These are phyloP conservation scores for Scenedesmus sp. DNA, from an alignment of 163 green algal genomes.

Conservation along the genomic window DNA sequence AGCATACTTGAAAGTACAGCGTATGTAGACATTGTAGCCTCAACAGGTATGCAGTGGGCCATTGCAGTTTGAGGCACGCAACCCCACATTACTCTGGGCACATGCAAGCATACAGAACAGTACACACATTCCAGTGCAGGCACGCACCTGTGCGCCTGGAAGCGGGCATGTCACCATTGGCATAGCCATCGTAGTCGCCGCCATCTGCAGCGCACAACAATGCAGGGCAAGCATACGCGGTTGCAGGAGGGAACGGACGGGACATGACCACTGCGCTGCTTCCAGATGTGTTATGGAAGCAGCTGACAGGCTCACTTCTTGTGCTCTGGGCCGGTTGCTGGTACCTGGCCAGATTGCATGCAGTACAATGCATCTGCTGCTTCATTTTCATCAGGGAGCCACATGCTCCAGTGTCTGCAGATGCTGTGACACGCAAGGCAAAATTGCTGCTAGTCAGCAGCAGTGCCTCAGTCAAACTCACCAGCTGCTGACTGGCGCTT, in stretches of 20 bases:
- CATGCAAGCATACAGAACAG: neutral
- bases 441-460: neutral
- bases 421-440: neutral
- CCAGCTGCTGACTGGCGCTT: neutral
- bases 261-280: no score
- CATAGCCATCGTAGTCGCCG: conserved; percentile 35
- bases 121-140: neutral
- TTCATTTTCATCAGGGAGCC: neutral
- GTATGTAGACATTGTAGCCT: no score
- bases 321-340: neutral
- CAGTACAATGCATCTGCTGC: neutral
- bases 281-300: no score
- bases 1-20: no score
- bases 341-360: neutral
- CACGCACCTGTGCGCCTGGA: neutral
- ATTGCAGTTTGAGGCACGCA: no score
- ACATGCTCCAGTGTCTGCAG: neutral
- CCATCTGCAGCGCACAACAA: neutral
- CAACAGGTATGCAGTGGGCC: no score
- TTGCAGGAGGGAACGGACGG: no score
- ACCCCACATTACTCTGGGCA: no score
- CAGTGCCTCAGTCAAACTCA: neutral
- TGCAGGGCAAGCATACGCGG: no score
- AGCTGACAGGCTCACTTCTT: no score
- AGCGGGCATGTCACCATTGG: conserved; percentile 21